Conservation (phyloP, 805 yeast species). For the Ogataea nitratoaversa region DNA sequence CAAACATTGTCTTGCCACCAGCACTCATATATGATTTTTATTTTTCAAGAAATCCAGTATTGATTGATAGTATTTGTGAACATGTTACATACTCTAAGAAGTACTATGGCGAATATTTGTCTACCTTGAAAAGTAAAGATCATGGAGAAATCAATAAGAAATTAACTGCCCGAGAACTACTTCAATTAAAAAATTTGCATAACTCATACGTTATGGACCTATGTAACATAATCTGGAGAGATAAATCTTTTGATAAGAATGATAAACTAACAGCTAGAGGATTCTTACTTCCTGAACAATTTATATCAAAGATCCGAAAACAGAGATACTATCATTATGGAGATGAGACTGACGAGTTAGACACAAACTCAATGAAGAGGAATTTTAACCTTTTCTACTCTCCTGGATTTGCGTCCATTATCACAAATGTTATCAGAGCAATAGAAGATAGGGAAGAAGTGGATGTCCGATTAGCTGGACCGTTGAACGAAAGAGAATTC, state of each 20-base stretch:
- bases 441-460: constrained; percentile 41
- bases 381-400: constrained; percentile 41
- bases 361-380: constrained; percentile 16
- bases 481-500: constrained; percentile 44
- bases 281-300: constrained; percentile 34
- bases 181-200: constrained; percentile 31
- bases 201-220: constrained; percentile 53
- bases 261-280: constrained; percentile 34
- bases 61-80: constrained; percentile 43
- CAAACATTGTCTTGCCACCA: constrained; percentile 36
- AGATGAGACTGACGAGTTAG: constrained; percentile 14
- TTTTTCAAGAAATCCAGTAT: constrained; percentile 39
- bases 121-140: constrained; percentile 7
- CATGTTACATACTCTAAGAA: constrained; percentile 41
- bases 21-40: constrained; percentile 34
- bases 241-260: constrained; percentile 42
- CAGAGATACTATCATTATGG: constrained; percentile 22
- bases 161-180: constrained; percentile 12
- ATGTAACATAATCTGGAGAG: constrained; percentile 54
- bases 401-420: constrained; percentile 46
- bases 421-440: constrained; percentile 40
- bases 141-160: constrained; percentile 11
- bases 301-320: constrained; percentile 28
- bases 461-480: constrained; percentile 46
- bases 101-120: constrained; percentile 27